Conservation (phyloP, 148 eudicot species). For the Fagopyrum tataricum region DNA sequence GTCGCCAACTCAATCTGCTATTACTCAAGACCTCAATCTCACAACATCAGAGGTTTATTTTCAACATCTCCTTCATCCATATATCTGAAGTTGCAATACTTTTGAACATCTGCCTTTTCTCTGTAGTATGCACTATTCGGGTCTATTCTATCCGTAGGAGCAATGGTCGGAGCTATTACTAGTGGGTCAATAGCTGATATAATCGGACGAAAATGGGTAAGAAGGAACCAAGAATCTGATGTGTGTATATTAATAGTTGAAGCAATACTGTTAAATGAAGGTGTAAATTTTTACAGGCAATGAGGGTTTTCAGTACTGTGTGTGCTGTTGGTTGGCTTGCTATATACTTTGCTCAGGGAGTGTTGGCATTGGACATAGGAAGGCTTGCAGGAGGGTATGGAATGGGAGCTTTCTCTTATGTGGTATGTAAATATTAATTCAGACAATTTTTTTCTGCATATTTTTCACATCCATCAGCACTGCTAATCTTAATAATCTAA, state of each 20-base stretch:
- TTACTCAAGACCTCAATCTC: background rate
- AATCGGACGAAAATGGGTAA: constrained; percentile 87
- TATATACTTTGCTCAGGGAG: constrained; percentile 57
- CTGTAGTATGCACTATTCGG: constrained; percentile 78
- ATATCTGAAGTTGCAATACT: too few relatives aligned
- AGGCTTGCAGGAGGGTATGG: constrained; percentile 66
- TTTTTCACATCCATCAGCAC: background rate
- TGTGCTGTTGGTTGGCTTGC: constrained; percentile 63
- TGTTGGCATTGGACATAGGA: constrained; percentile 42
- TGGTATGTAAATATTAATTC: constrained; percentile 29
- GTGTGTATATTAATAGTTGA: background rate
- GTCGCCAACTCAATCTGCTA: background rate
- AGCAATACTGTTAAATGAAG: too few relatives aligned
- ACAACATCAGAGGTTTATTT: background rate
- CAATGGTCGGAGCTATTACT: constrained; percentile 89
- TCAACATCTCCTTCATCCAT: too few relatives aligned
- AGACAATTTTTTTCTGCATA: background rate
- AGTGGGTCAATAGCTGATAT: constrained; percentile 79
- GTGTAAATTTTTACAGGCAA: constrained; percentile 31
- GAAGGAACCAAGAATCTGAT: background rate
- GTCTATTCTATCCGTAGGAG: constrained; percentile 78
- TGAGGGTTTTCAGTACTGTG: constrained; percentile 42
- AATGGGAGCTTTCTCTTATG: constrained; percentile 69
- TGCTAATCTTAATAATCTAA: background rate
- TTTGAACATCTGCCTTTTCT: background rate